Conservation (phyloP, 441 rosid species). For the Erodium texanum region DNA sequence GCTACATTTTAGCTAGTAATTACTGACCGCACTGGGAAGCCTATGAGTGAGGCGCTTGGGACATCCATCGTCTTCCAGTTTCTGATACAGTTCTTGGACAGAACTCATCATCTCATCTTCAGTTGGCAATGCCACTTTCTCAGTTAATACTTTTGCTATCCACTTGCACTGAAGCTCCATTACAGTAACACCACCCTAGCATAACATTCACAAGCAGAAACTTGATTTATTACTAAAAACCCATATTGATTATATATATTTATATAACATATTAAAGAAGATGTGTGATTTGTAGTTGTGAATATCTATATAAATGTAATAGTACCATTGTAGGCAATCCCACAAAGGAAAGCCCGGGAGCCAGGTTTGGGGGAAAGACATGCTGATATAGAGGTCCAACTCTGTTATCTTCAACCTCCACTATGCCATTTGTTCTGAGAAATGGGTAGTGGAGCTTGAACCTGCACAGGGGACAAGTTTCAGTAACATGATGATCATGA, state of each 20-base stretch:
- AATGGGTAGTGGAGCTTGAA: slow-evolving; percentile 14
- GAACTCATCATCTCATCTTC: slow-evolving; percentile 8
- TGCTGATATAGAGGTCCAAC: slow-evolving; percentile 17
- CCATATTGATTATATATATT: too few species aligned
- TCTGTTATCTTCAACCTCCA: slow-evolving; percentile 14
- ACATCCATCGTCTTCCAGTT: slow-evolving; percentile 3
- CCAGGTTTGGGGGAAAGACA: slow-evolving; percentile 13
- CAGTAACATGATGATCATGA: neutral
- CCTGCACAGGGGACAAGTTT: slow-evolving; percentile 4
- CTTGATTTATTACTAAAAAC: too few species aligned
- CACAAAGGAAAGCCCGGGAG: slow-evolving; percentile 15
- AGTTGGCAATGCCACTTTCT: slow-evolving; percentile 7
- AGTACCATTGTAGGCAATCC: slow-evolving; percentile 1
- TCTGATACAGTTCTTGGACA: neutral
- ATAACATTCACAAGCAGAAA: neutral
- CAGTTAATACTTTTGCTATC: slow-evolving; percentile 13
- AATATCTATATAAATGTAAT: too few species aligned
- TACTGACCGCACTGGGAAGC: neutral
- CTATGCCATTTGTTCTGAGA: slow-evolving; percentile 11
- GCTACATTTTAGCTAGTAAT: neutral
- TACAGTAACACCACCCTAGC: neutral
- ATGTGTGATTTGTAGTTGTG: too few species aligned
- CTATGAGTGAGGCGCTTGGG: neutral
- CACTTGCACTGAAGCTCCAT: slow-evolving; percentile 16
- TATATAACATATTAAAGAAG: too few species aligned